phyloP scores from a whole-genome alignment of 208 protist species.

The Naegleria gruberi region DNA sequence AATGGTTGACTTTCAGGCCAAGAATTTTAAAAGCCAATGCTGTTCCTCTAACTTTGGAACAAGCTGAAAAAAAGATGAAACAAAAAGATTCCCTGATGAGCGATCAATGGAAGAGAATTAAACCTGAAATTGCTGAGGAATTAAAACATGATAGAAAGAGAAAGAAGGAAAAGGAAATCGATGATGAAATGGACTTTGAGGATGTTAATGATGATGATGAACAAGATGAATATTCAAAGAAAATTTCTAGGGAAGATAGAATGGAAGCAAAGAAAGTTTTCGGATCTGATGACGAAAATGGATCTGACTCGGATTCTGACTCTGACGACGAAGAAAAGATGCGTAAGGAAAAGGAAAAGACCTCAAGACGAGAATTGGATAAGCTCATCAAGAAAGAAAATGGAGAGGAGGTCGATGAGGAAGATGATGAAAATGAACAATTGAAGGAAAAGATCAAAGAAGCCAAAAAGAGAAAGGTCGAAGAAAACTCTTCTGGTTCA shows the following conservation, averaged over 20 bases:
- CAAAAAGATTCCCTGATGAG: background rate
- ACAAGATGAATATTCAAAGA: background rate
- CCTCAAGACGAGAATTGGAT: background rate
- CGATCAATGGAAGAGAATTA: background rate
- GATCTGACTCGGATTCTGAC: background rate
- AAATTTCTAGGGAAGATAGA: background rate
- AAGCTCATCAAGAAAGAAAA: background rate
- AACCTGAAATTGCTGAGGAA: background rate
- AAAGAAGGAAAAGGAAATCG: background rate
- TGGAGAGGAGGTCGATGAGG: background rate
- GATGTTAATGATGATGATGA: background rate
- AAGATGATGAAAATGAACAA: background rate
- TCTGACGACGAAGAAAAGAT: background rate
- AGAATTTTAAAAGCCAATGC: background rate
- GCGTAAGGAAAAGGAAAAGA: background rate
- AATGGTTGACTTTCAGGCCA: background rate
- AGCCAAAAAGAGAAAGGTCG: background rate
- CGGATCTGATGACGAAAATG: background rate
- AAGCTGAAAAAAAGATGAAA: background rate
- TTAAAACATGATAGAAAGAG: background rate
- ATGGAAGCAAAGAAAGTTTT: background rate
- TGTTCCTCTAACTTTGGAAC: background rate
- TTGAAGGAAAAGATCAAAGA: background rate
- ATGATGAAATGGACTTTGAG: background rate
- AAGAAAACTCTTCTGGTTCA: no score